Conservation (phyloP, 1,284 basidiomycete genomes). For the Cutaneotrichosporon mucoides region DNA sequence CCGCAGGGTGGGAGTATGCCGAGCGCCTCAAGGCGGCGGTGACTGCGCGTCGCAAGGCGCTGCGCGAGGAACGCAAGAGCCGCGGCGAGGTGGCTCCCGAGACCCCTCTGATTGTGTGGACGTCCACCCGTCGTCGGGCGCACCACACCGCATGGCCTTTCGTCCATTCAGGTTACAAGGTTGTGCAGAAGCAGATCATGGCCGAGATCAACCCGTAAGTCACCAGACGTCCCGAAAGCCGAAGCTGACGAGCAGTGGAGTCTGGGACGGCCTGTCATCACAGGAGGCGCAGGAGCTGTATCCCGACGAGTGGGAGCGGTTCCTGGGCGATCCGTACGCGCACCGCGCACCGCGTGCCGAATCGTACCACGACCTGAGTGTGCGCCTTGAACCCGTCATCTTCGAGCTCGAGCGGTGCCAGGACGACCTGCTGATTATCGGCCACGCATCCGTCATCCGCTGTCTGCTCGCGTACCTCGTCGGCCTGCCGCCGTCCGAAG, state of each 20-base stretch:
- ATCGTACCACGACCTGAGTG: slow-evolving; percentile 83
- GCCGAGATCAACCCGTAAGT: slow-evolving; percentile 85
- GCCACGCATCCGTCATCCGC: slow-evolving; percentile 93
- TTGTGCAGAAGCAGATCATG: slow-evolving; percentile 93
- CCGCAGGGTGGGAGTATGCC: slow-evolving; percentile 92
- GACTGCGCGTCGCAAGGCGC: slow-evolving; percentile 60
- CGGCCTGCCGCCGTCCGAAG: slow-evolving; percentile 91
- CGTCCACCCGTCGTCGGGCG: slow-evolving; percentile 84
- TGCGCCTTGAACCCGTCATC: slow-evolving; percentile 74
- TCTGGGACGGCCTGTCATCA: slow-evolving; percentile 90
- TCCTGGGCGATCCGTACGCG: slow-evolving; percentile 86
- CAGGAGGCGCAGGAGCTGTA: slow-evolving; percentile 86
- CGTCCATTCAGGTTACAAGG: slow-evolving; percentile 64
- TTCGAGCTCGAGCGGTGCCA: slow-evolving; percentile 76
- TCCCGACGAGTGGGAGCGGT: slow-evolving; percentile 90
- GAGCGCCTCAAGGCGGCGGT: slow-evolving; percentile 81
- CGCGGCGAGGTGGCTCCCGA: slow-evolving; percentile 53
- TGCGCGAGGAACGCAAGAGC: slow-evolving; percentile 59
- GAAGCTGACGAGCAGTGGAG: slow-evolving; percentile 52
- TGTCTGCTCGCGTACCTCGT: slow-evolving; percentile 89
- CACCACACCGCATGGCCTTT: slow-evolving; percentile 97
- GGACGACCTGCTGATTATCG: slow-evolving; percentile 72
- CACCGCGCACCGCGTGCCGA: slow-evolving; percentile 89
- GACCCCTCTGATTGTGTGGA: slow-evolving; percentile 85
- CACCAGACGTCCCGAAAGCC: neutral